Conservation (phyloP, 345 rosid species). For the Melastoma malabathricum region DNA sequence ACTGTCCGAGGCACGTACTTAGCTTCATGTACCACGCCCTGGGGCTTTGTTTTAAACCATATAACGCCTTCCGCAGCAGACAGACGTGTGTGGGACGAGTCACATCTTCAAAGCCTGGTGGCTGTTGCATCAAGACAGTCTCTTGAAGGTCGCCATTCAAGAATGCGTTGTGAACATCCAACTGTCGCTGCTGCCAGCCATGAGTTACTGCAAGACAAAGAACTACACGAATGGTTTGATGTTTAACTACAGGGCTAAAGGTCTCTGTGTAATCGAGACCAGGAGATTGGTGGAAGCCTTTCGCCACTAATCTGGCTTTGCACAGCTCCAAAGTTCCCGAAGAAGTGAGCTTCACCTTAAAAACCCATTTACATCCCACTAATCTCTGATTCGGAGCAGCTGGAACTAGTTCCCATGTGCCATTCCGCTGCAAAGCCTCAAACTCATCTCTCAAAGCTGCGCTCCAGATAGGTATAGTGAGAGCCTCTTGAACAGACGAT, state of each 20-base stretch:
- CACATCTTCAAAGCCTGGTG: neutral
- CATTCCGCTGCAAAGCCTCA: neutral
- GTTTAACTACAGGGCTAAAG: neutral
- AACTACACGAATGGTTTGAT: neutral
- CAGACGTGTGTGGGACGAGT: neutral
- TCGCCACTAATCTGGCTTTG: neutral
- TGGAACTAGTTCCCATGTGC: neutral
- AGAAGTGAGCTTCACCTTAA: neutral
- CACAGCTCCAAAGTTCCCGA: neutral
- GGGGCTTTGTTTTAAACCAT: slow-evolving; percentile 3
- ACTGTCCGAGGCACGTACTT: neutral
- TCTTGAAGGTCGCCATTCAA: slow-evolving; percentile 3
- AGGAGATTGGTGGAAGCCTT: neutral
- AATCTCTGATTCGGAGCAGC: neutral
- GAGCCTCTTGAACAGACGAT: neutral
- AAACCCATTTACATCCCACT: neutral
- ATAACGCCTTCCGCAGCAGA: neutral
- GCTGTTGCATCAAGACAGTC: neutral
- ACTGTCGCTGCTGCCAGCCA: neutral
- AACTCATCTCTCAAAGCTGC: neutral
- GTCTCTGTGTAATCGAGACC: slow-evolving; percentile 1
- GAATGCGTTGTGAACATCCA: too few species aligned
- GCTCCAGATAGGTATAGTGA: neutral
- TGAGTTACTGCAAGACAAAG: neutral
- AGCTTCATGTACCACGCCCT: neutral